Base-by-base conservation (phyloP, 352 stramenopile species). In the Phytopythium chamaehyphon region DNA sequence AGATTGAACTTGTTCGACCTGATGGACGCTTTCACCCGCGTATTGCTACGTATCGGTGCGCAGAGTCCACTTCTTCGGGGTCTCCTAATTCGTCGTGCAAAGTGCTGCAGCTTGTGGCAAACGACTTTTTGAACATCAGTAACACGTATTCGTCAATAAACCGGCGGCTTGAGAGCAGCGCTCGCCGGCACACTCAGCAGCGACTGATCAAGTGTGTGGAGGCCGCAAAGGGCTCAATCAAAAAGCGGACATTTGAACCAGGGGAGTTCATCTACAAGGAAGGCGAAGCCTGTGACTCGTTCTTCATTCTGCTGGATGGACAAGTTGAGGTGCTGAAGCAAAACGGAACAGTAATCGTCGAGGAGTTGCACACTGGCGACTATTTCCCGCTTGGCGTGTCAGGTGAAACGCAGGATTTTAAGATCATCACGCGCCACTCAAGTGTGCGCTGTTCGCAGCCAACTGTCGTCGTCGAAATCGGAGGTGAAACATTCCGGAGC, bases 331-430 rank as follows among this genome's bases (percentile, higher is more conserved):
- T 93, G 15, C 62, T 93, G 1, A 81, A 81, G 42, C 67, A 82
- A 36, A 67, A 79, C n/a, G 75, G 79, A 7, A 56, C 76, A 19
- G 58, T 93, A 15, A 71, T 90, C 3, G 76, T 93, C 14, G 83
- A 93, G 50, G 66, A 86, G 49, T 63, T 93, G 14, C 62, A 76
- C 16, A 62, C 71, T 2, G 83, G 83, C 6, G 83, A 90, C 54
- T 93, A 89, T 59, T 93, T 93, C 54, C 83, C 83, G 9, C 63
- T 93, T 0, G 83, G 83, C 2, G 83, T 91, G 12, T 87, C 83
- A 1, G 80, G 77, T 2, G 65, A 88, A 60, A 86, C 75, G 9
- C 66, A 65, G 48, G 69, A 73, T 22, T 82, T 66, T 46, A 88
- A 83, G 40, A 88, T 91, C 59, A 58, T 72, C 50, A 87, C 66